Base-by-base conservation (phyloP, 2,329 filamentous ascomycete genomes). In the Emergomyces orientalis region DNA sequence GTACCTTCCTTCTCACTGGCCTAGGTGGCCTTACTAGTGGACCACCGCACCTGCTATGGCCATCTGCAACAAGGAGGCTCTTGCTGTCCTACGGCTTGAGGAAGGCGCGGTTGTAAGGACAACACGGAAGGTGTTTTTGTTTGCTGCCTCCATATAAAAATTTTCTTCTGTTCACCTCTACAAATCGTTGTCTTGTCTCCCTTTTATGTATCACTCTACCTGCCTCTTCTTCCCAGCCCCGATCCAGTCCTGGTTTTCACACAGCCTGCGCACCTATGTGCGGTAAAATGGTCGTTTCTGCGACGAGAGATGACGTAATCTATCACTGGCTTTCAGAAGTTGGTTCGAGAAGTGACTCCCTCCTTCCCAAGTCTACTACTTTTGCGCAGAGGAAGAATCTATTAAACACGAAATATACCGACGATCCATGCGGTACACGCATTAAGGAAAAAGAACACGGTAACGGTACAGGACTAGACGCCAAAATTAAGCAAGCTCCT, bases 311-410 rank as follows among this genome's bases (percentile, higher is more conserved):
- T 59, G 39, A 59, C 25, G 25, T 45, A 30, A 59, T 59, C 11
- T n/a, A 43, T 19, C 56, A 45, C 32, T 59, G 56, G 56, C 25
- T 59, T 17, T 37, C 56, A 45, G n/a, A 45, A 13, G 25, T 59
- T 45, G 39, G 19, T 25, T 22, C 37, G 25, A 25, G 56, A 32
- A n/a, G 45, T 34, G 56, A 3, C 8, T 32, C 37, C 22, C 14
- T 30, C 39, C 37, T n/a, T 30, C 55, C 55, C 39, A 55, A 37
- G 25, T 55, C 52, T 13, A n/a, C 32, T 32, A 3, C 52, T 39
- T 37, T 56, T 19, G 25, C n/a, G 5, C 30, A 19, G n/a, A n/a
- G 32, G 34, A 39, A 27, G 8, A 11, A 39, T 6, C 17, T 9
- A 25, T 56, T n/a, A 32, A 39, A 56, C 13, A 41, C 34, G 54